phyloP scores from a whole-genome alignment of 2,329 filamentous ascomycete genomes.

The Beauveria asiatica region DNA sequence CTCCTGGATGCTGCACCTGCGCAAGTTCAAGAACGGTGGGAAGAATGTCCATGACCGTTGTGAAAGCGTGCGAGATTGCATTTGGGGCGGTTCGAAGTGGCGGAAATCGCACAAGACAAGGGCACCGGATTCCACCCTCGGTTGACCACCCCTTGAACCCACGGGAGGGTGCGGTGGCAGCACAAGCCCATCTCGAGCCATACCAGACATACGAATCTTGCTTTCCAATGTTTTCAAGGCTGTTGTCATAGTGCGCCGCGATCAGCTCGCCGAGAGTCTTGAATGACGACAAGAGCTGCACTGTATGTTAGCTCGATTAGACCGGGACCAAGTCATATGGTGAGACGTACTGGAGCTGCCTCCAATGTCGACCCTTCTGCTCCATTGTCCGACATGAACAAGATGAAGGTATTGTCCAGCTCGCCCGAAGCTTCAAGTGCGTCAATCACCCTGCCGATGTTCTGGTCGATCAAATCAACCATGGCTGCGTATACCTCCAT shows the following conservation, averaged over 20 bases:
- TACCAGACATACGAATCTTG: constrained; percentile 53
- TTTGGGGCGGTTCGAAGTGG: not conserved
- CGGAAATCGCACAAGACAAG: constrained; percentile 33
- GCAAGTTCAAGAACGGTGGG: constrained; percentile 40
- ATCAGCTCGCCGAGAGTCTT: not conserved
- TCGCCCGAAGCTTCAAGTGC: constrained; percentile 38
- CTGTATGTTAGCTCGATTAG: not conserved
- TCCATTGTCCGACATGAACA: constrained; percentile 47
- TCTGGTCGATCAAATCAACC: constrained; percentile 43
- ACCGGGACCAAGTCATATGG: not conserved
- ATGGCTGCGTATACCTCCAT: constrained; percentile 42
- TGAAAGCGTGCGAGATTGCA: constrained; percentile 15
- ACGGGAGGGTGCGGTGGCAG: constrained; percentile 28
- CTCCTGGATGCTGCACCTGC: constrained; percentile 30
- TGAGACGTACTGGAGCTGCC: constrained; percentile 41
- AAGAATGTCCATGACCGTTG: constrained; percentile 41
- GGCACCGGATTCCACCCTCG: constrained; percentile 43
- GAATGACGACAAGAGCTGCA: not conserved
- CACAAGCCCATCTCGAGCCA: constrained; percentile 44
- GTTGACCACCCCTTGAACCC: constrained; percentile 32
- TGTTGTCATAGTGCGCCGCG: constrained; percentile 36
- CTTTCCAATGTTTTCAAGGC: constrained; percentile 45
- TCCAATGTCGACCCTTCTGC: constrained; percentile 49
- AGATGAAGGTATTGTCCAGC: constrained; percentile 44
- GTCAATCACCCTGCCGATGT: constrained; percentile 40